Percentiles rank a stretch among this genome's conserved stretches.
phyloP scores from a whole-genome alignment of 495 filamentous ascomycete genomes.

The Trichoderma asperelloides region DNA sequence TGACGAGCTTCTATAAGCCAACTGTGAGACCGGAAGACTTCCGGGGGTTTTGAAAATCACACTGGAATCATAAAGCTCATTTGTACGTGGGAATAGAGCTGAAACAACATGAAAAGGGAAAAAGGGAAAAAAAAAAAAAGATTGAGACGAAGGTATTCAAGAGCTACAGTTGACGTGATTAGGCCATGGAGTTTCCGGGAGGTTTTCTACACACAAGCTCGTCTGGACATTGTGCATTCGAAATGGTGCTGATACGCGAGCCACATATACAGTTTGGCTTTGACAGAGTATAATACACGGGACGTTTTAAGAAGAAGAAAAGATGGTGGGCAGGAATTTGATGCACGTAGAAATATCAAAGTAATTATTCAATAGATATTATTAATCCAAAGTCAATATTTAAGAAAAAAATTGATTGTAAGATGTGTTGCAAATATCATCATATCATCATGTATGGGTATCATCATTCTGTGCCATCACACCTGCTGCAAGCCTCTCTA shows the following conservation, averaged over 20 bases:
- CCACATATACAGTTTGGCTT: neutral
- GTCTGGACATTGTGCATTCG: neutral
- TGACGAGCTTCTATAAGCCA: neutral
- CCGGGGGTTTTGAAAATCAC: too few relatives aligned
- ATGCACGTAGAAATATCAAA: neutral
- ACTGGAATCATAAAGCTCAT: neutral
- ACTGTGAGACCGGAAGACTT: neutral
- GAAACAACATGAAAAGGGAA: neutral
- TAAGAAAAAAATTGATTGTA: neutral
- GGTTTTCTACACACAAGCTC: neutral
- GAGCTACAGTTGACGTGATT: neutral
- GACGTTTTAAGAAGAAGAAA: neutral
- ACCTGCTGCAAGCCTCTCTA: neutral
- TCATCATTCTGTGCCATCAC: neutral
- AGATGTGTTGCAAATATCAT: neutral
- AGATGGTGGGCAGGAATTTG: neutral
- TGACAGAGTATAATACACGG: conserved; percentile 3
- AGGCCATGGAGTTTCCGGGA: neutral
- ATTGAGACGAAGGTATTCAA: neutral
- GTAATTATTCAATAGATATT: neutral
- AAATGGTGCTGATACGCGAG: neutral
- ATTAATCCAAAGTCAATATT: neutral
- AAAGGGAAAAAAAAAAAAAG: neutral
- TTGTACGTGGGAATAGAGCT: neutral
- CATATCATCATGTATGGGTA: neutral